These are phyloP conservation scores for Globisporangium megalacanthum DNA, from an alignment of 352 stramenopile genomes.

Conservation along the genomic window DNA sequence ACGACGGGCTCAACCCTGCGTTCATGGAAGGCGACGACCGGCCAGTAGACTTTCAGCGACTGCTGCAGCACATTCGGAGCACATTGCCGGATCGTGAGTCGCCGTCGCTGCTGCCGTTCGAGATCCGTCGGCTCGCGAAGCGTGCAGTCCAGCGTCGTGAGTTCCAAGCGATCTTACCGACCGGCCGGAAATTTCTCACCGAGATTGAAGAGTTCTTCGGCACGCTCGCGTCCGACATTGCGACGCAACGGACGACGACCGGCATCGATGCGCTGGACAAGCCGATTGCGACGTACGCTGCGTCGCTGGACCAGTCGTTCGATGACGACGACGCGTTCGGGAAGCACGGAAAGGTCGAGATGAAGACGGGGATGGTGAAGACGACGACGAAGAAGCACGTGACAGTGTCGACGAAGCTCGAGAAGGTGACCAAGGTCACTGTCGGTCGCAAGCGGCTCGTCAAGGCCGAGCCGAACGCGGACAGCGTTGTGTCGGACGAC, in stretches of 20 bases:
- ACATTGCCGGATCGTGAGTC: constrained; percentile 71
- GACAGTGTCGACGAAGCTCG: constrained; percentile 53
- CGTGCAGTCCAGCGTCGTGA: constrained; percentile 70
- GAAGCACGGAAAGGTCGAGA: constrained; percentile 31
- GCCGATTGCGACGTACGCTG: constrained; percentile 56
- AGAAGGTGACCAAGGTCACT: constrained; percentile 43
- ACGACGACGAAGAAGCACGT: too few relatives aligned
- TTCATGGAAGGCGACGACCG: constrained; percentile 95
- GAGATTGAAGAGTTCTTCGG: constrained; percentile 86
- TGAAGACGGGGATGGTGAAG: too few relatives aligned
- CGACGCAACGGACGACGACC: constrained; percentile 38
- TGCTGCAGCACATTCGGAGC: constrained; percentile 88
- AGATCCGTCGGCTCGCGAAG: constrained; percentile 84
- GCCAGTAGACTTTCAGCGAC: constrained; percentile 95
- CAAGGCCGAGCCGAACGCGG: constrained; percentile 29
- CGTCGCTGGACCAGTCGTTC: constrained; percentile 60
- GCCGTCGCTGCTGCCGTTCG: constrained; percentile 61
- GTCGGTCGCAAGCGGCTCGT: constrained; percentile 40
- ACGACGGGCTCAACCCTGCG: constrained; percentile 98
- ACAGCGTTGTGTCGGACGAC: constrained; percentile 4
- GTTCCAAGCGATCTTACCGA: constrained; percentile 82
- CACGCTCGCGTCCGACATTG: constrained; percentile 57
- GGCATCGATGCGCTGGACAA: constrained; percentile 68
- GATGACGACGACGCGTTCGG: constrained; percentile 36
- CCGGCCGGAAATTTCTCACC: constrained; percentile 88